These are phyloP conservation scores for Phytophthora pistaciae DNA, from an alignment of 352 stramenopile genomes.

Conservation along the genomic window DNA sequence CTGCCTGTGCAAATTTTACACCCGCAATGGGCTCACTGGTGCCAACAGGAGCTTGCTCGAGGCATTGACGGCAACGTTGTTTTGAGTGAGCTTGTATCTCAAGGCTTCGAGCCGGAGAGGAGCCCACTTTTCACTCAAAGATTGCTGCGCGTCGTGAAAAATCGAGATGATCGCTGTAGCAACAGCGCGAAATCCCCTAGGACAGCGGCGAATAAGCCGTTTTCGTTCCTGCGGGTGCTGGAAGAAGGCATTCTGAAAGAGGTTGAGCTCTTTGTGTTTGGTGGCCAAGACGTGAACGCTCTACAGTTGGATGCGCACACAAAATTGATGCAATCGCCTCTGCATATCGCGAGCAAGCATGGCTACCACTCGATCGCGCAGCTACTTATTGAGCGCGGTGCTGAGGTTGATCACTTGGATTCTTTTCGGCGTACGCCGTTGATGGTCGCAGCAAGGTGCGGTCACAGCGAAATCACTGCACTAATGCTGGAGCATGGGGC, in stretches of 20 bases:
- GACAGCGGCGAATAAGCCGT: conserved; percentile 33
- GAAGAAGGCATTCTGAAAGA: conserved; percentile 51
- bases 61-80: conserved; percentile 72
- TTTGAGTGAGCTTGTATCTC: conserved; percentile 55
- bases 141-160: conserved; percentile 42
- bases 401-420: conserved; percentile 54
- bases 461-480: conserved; percentile 57
- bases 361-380: conserved; percentile 50
- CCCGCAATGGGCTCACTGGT: conserved; percentile 74
- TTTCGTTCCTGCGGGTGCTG: conserved; percentile 60
- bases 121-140: conserved; percentile 66
- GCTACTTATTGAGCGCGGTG: conserved; percentile 60
- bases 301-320: conserved; percentile 44
- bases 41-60: conserved; percentile 62
- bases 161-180: conserved; percentile 37
- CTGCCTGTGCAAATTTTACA: conserved; percentile 44
- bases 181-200: conserved; percentile 35
- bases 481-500: conserved; percentile 53
- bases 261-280: conserved; percentile 73
- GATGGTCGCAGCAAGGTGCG: conserved; percentile 64
- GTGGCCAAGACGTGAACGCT: conserved; percentile 68
- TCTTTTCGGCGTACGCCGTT: conserved; percentile 66
- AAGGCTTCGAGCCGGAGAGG: conserved; percentile 62
- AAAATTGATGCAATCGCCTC: conserved; percentile 46
- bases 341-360: conserved; percentile 67